A percentile compares a stretch with the other conserved stretches of the same genome.
These are phyloP conservation scores for Venturia pyrina DNA, from an alignment of 2,329 filamentous ascomycete species.

Conservation along the genomic window DNA sequence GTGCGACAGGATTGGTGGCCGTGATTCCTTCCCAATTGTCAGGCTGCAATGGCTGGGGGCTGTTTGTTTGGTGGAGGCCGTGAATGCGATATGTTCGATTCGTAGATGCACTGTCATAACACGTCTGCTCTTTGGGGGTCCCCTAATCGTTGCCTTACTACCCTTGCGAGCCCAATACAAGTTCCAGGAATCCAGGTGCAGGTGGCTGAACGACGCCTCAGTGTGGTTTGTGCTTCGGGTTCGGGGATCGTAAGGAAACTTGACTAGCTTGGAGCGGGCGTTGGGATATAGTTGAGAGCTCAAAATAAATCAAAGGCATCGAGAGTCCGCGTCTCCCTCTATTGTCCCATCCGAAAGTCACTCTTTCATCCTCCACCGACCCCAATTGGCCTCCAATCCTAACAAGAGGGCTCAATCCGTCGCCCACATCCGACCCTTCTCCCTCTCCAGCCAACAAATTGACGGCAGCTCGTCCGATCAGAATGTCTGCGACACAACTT, in stretches of 20 bases:
- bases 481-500: conserved; percentile 10
- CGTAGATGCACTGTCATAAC: background rate
- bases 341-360: background rate
- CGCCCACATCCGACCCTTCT: background rate
- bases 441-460: conserved; percentile 2
- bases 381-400: background rate
- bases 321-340: background rate
- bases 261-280: background rate
- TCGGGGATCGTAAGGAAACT: background rate
- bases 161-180: background rate
- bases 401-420: background rate
- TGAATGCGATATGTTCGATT: background rate
- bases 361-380: background rate
- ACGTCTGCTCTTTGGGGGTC: background rate
- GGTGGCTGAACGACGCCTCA: background rate
- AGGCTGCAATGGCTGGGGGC: background rate
- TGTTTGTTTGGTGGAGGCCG: background rate
- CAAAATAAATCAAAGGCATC: background rate
- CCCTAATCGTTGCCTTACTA: background rate
- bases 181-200: background rate
- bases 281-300: background rate
- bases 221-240: background rate
- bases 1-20: background rate
- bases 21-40: background rate
- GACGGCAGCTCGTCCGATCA: background rate